Evolutionary conservation across 1,284 basidiomycete species (phyloP).

Genomic region (Xanthoconium separans): DNA sequence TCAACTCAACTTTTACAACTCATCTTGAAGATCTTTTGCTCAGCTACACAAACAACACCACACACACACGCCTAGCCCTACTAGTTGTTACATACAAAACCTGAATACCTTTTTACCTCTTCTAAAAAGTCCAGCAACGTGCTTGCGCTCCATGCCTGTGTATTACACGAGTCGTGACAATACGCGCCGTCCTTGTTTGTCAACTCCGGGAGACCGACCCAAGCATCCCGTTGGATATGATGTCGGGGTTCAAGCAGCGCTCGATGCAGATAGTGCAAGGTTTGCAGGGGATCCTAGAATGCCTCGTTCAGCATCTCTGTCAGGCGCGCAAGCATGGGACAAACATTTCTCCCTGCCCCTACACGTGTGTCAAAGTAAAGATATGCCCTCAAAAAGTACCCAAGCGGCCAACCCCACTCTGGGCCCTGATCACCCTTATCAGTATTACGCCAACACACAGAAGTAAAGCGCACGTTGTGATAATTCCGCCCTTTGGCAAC

Average conservation of each 20-base stretch:
- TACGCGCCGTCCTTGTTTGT: slow-evolving; percentile 81
- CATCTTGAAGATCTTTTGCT: slow-evolving; percentile 1
- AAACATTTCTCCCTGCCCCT: slow-evolving; percentile 64
- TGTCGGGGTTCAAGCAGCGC: slow-evolving; percentile 67
- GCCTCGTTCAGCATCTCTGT: background rate
- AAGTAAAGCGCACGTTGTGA: slow-evolving; percentile 56
- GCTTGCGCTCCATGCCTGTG: slow-evolving; percentile 92
- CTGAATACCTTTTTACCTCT: slow-evolving; percentile 49
- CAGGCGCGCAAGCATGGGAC: slow-evolving; percentile 27
- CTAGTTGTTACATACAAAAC: background rate
- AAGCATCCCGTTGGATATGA: slow-evolving; percentile 78
- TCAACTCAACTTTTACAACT: background rate
- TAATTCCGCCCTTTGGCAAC: slow-evolving; percentile 93
- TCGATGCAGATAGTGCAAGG: slow-evolving; percentile 77
- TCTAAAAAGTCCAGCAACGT: slow-evolving; percentile 86
- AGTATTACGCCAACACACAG: slow-evolving; percentile 5
- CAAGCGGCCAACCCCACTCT: slow-evolving; percentile 93
- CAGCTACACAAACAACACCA: slow-evolving; percentile 25
- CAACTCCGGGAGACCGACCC: slow-evolving; percentile 91
- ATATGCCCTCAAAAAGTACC: slow-evolving; percentile 94
- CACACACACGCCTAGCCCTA: slow-evolving; percentile 6
- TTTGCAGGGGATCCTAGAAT: slow-evolving; percentile 62
- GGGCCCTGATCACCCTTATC: slow-evolving; percentile 52
- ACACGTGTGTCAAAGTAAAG: slow-evolving; percentile 75
- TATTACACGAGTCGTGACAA: slow-evolving; percentile 85